phyloP scores from a whole-genome alignment of 1,284 basidiomycete species.

The Polyporus tsugae region DNA sequence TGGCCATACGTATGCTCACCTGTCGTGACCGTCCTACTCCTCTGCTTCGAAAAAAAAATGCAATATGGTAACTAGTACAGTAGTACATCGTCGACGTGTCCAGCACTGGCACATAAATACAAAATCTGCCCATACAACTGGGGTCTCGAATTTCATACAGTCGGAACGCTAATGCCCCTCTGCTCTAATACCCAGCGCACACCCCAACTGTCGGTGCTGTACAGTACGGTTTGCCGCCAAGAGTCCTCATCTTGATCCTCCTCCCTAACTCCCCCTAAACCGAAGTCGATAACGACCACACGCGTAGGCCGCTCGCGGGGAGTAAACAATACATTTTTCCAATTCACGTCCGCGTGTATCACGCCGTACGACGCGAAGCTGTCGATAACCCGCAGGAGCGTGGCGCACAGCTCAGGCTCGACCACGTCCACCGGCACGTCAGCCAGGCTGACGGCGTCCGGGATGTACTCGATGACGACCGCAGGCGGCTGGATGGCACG shows the following conservation, averaged over 20 bases:
- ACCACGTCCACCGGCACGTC: constrained; percentile 6
- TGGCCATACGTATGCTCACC: too few species aligned
- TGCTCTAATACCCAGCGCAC: neutral
- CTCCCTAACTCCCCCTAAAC: neutral
- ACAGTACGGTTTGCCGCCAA: neutral
- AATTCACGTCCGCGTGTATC: constrained; percentile 11
- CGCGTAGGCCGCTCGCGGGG: constrained; percentile 1
- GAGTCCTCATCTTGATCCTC: neutral
- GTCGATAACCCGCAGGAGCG: constrained; percentile 12
- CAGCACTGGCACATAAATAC: too few species aligned
- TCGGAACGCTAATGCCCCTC: neutral
- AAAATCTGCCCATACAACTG: too few species aligned
- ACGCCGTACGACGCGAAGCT: constrained; percentile 11
- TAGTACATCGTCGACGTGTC: too few species aligned
- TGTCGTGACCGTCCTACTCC: too few species aligned
- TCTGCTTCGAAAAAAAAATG: too few species aligned
- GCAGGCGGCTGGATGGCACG: constrained; percentile 16
- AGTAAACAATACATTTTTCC: neutral
- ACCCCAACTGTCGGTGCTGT: neutral
- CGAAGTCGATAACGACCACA: neutral
- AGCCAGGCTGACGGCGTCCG: constrained; percentile 17
- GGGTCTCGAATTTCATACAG: neutral
- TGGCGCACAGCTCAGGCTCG: neutral
- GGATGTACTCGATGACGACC: constrained; percentile 21
- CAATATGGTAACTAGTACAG: too few species aligned